Conservation (phyloP, 2,329 filamentous ascomycete species). For the Penicillium decumbens region DNA sequence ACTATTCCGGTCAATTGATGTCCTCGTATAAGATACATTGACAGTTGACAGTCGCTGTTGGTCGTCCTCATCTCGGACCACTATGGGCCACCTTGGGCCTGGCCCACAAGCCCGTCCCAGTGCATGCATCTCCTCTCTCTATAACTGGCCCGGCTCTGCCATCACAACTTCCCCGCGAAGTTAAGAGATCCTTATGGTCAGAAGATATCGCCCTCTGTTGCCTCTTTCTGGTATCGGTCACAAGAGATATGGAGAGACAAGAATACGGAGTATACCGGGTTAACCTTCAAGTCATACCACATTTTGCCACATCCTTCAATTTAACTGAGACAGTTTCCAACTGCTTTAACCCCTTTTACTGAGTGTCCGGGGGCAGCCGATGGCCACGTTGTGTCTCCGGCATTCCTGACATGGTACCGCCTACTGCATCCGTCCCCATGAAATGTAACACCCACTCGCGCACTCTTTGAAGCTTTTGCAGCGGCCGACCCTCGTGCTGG, state of each 20-base stretch:
- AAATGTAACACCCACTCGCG: constrained; percentile 71
- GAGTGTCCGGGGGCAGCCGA: constrained; percentile 40
- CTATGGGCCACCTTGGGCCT: neutral
- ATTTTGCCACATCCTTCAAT: constrained; percentile 4
- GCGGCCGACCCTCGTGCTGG: constrained; percentile 45
- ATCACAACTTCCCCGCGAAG: constrained; percentile 16
- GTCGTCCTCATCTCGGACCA: neutral
- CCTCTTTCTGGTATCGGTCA: constrained; percentile 1
- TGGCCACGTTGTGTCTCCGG: constrained; percentile 18
- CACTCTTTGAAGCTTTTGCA: constrained; percentile 62
- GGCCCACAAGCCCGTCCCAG: constrained; percentile 1
- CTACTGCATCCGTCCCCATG: constrained; percentile 48
- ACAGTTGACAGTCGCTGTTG: neutral
- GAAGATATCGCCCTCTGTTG: constrained; percentile 19
- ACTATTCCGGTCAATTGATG: neutral
- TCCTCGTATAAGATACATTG: neutral
- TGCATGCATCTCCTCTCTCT: constrained; percentile 5
- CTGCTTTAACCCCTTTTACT: constrained; percentile 17
- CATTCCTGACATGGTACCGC: constrained; percentile 25
- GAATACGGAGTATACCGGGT: constrained; percentile 7
- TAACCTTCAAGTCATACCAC: neutral
- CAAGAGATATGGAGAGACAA: neutral
- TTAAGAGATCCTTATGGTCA: constrained; percentile 9
- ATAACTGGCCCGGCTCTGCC: constrained; percentile 15
- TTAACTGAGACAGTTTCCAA: constrained; percentile 3